Evolutionary conservation across 345 rosid genomes (phyloP).

Genomic region (Salix brachista): DNA sequence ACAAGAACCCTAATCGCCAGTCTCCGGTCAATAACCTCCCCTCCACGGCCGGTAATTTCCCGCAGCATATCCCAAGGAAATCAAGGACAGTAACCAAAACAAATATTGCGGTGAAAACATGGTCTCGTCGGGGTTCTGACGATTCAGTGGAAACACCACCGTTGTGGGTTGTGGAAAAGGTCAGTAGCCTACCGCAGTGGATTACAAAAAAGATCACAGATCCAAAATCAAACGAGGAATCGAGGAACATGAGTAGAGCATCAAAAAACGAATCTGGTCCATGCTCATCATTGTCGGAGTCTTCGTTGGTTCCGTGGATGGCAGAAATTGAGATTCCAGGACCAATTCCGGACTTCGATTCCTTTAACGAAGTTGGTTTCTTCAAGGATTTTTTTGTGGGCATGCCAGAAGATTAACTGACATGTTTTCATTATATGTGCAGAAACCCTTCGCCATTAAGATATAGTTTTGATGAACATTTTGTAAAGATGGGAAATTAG

Average conservation of each 20-base stretch:
- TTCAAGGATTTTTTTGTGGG: background rate
- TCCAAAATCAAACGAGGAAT: background rate
- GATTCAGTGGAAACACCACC: background rate
- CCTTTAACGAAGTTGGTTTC: background rate
- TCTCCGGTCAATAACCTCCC: background rate
- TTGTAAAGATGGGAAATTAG: background rate
- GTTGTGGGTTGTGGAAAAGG: too few species aligned
- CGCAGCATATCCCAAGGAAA: background rate
- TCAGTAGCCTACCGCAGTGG: background rate
- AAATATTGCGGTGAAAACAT: background rate
- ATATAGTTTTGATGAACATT: background rate
- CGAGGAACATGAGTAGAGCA: background rate
- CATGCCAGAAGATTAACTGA: background rate
- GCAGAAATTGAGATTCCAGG: slow-evolving; percentile 1
- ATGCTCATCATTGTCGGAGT: background rate
- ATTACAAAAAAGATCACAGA: background rate
- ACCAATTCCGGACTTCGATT: background rate
- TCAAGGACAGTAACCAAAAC: background rate
- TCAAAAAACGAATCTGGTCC: background rate
- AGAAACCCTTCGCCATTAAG: background rate
- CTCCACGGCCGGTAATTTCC: background rate
- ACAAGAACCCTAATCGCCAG: background rate
- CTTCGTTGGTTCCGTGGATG: background rate
- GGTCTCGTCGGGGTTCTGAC: background rate
- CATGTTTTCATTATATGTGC: background rate